phyloP scores from a whole-genome alignment of 129 eudicot genomes.

The Daucus carota region DH1_v3.0 NC_030381.2:5392501-5393000 shows the following conservation, averaged over 20 bases:
- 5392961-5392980: background rate
- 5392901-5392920: slow-evolving; percentile 63
- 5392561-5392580: background rate
- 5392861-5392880: slow-evolving; percentile 74
- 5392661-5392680: background rate
- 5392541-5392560: background rate
- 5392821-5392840: slow-evolving; percentile 85
- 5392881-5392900: slow-evolving; percentile 77
- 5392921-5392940: slow-evolving; percentile 1
- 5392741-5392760: background rate
- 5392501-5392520: background rate
- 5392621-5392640: background rate
- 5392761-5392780: background rate
- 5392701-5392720: background rate
- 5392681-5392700: too few species aligned
- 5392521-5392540: background rate
- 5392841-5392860: slow-evolving; percentile 71
- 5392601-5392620: background rate
- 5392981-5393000: background rate
- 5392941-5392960: background rate
- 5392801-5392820: slow-evolving; percentile 89
- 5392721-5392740: background rate
- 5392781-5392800: slow-evolving; percentile 36
- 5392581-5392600: background rate
- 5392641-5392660: background rate